Evolutionary conservation across 192 early-diverging fungal species (phyloP), one percentile per base, ranked within the genome.

Genomic region (Chytriomyces hyalinus): DNA sequence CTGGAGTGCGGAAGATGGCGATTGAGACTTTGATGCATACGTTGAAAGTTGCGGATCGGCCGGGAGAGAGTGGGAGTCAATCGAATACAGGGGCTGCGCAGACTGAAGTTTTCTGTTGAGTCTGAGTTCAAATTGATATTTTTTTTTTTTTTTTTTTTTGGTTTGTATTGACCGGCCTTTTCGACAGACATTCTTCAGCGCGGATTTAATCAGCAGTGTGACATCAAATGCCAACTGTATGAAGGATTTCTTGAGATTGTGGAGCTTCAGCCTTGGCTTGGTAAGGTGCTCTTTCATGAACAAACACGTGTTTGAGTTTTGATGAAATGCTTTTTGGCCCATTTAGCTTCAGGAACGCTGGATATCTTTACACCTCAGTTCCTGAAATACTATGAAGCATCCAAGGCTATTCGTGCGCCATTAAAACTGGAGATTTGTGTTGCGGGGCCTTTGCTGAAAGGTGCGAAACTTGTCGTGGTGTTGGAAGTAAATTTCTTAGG

Each of bases 171-270:
- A 71, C 26, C 11, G 1, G 11, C 59, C 0, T 60, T 26, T 17
- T 36, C n/a, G 63, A n/a, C 61, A 73, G 72, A 63, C 24, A 63
- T 73, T 48, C 63, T 73, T 57, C 15, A 45, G 6, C 13, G 72
- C 15, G 72, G 72, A 62, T 43, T 73, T 43, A 73, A 63, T 45
- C 72, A 73, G 57, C 72, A 73, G 44, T 63, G 50, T 48, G 72
- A 73, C 10, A 73, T 73, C 11, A 36, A 61, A 3, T 13, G 36
- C 17, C 72, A 73, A 46, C 44, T 73, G 44, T 73, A 62, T 63
- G 60, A 73, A 44, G 72, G 72, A n/a, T 73, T 73, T 59, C 45
- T 63, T 8, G 20, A 20, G 7, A 63, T 63, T 63, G 24, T 73
- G 6, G 60, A 73, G 53, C 6, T 11, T 28, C 72, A 73, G 45